Percentiles rank a stretch among this genome's conserved stretches.
Evolutionary conservation across 306 rosid species (phyloP).

Genomic region (Spatholobus suberectus): DNA sequence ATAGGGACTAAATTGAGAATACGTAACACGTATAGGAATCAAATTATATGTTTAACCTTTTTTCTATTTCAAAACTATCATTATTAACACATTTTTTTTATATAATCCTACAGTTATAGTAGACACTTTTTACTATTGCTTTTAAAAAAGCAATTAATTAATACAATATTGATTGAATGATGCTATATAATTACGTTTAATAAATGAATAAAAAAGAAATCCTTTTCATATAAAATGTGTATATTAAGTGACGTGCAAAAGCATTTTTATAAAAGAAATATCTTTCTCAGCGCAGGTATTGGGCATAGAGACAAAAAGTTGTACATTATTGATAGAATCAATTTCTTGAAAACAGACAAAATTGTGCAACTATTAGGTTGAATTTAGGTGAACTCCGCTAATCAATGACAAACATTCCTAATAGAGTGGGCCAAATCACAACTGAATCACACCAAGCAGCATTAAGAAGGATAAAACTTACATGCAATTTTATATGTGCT

Average conservation of each 20-base stretch:
- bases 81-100: neutral
- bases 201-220: neutral
- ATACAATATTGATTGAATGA: neutral
- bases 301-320: constrained; percentile 33
- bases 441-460: neutral
- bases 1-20: no score
- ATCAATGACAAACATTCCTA: constrained; percentile 27
- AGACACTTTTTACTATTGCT: neutral
- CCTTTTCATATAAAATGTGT: neutral
- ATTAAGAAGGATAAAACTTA: no score
- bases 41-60: no score
- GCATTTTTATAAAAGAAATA: neutral
- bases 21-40: no score
- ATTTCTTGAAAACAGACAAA: constrained; percentile 40
- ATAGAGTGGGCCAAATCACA: constrained; percentile 17
- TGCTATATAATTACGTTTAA: no score
- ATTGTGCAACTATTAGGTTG: constrained; percentile 38
- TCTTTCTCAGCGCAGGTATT: constrained; percentile 10
- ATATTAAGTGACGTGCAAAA: constrained; percentile 27
- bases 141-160: neutral
- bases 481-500: no score
- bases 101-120: neutral
- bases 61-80: neutral
- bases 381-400: constrained; percentile 44
- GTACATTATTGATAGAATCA: neutral